Conservation (phyloP, 2,329 filamentous ascomycete genomes). For the Colletotrichum lentis region DNA sequence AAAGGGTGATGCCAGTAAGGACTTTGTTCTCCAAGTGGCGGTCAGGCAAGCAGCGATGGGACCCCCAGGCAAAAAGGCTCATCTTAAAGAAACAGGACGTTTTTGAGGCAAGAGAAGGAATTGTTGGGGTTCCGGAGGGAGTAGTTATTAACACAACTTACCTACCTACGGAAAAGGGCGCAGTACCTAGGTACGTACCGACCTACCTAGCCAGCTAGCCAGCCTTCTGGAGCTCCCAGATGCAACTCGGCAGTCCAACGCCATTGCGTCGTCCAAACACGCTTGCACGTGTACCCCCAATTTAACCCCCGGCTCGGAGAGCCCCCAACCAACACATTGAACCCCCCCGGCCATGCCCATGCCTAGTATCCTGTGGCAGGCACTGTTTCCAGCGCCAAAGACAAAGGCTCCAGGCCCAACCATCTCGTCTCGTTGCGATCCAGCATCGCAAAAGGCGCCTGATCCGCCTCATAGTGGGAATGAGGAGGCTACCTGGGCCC, state of each 20-base stretch:
- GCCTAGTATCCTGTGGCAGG: conserved; percentile 31
- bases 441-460: conserved; percentile 39
- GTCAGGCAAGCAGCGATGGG: conserved; percentile 11
- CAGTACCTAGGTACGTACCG: conserved; percentile 19
- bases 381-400: conserved; percentile 34
- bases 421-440: conserved; percentile 38
- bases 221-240: conserved; percentile 20
- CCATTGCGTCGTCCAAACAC: conserved; percentile 33
- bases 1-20: conserved; percentile 15
- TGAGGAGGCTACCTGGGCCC: conserved; percentile 54
- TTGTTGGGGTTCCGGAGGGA: neutral
- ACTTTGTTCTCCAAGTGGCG: neutral
- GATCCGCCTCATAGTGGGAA: conserved; percentile 50
- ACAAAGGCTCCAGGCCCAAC: conserved; percentile 37
- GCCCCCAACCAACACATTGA: conserved; percentile 32
- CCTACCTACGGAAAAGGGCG: neutral
- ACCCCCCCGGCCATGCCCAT: conserved; percentile 18
- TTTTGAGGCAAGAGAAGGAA: neutral
- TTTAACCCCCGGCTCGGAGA: conserved; percentile 37
- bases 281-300: conserved; percentile 35
- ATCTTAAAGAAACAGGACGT: neutral
- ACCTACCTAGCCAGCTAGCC: conserved; percentile 25
- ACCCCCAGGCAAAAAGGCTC: neutral
- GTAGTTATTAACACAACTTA: neutral
- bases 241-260: conserved; percentile 25